phyloP scores from a whole-genome alignment of 768 basidiomycete genomes.

The Pholiota conissans region DNA sequence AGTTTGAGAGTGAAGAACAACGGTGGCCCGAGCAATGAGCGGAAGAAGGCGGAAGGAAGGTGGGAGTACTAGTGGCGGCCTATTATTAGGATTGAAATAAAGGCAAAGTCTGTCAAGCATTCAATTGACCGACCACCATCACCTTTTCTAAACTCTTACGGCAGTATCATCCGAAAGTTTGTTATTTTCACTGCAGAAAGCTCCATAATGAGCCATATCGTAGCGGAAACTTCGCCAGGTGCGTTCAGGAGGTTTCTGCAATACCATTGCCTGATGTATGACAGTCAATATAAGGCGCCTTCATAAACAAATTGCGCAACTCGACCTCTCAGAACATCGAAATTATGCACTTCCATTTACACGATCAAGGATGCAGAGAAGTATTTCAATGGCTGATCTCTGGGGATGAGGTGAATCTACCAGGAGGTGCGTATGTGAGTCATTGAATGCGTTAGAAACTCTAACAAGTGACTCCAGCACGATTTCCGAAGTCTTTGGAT shows the following conservation, averaged over 20 bases:
- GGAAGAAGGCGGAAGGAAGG: no score
- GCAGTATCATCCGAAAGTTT: no score
- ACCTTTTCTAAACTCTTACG: no score
- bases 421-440: background rate
- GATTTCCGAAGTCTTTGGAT: conserved; percentile 9
- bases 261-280: background rate
- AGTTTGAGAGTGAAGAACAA: no score
- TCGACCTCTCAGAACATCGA: background rate
- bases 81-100: no score
- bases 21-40: no score
- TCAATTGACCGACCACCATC: no score
- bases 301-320: background rate
- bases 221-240: background rate
- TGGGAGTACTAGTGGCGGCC: no score
- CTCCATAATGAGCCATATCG: background rate
- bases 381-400: conserved; percentile 9
- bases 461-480: background rate
- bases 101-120: no score
- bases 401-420: background rate
- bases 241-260: background rate
- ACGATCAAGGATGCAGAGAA: conserved; percentile 2
- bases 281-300: conserved; percentile 1
- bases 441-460: background rate
- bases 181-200: no score
- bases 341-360: background rate